Percentiles rank a stretch among this genome's conserved stretches.
phyloP scores from a whole-genome alignment of 2,329 filamentous ascomycete species.

The Botrytis porri region DNA sequence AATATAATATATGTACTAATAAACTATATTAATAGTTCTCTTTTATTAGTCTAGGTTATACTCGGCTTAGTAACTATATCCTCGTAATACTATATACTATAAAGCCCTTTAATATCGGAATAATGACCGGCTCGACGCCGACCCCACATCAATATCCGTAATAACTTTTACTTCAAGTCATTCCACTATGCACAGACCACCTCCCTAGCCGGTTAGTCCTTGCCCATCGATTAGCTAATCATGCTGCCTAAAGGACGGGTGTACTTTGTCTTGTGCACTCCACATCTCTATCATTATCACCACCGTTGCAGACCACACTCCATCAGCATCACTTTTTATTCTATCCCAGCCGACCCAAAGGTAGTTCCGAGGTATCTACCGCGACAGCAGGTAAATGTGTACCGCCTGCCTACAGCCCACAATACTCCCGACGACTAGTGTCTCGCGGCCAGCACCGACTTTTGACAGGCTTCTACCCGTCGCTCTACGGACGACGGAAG shows the following conservation, averaged over 20 bases:
- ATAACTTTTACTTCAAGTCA: background rate
- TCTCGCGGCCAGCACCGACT: constrained; percentile 10
- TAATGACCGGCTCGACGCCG: too few species aligned
- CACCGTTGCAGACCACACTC: background rate
- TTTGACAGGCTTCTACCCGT: constrained; percentile 14
- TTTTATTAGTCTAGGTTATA: too few species aligned
- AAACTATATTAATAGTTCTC: too few species aligned
- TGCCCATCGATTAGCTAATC: constrained; percentile 5
- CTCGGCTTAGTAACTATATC: too few species aligned
- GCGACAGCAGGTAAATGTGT: constrained; percentile 8
- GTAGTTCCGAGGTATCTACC: background rate
- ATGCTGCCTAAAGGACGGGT: background rate
- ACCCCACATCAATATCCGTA: too few species aligned
- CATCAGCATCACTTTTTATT: constrained; percentile 3
- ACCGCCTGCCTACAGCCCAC: constrained; percentile 5
- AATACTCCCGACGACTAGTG: constrained; percentile 5
- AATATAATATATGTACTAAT: too few species aligned
- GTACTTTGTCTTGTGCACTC: constrained; percentile 3
- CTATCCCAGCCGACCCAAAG: background rate
- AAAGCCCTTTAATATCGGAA: too few species aligned
- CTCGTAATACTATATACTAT: too few species aligned
- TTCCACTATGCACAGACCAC: background rate
- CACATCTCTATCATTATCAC: background rate
- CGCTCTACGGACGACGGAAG: constrained; percentile 6
- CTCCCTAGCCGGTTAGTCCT: background rate